Base-by-base conservation (phyloP, 208 protist genomes). In the Crithidia fasciculata region DNA sequence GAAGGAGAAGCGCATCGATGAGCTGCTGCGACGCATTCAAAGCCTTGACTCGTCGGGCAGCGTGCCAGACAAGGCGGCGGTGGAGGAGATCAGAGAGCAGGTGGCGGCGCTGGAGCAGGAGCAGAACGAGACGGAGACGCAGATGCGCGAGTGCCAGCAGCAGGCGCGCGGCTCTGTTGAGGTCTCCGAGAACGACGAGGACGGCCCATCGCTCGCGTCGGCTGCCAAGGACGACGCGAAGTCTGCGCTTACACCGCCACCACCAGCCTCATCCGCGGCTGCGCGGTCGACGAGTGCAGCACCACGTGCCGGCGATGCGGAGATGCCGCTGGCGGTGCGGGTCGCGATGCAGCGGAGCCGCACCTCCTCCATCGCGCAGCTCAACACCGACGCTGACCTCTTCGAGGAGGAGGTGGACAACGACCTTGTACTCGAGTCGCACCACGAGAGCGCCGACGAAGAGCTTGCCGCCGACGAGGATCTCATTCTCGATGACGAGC, bases 71-170 rank as follows among this genome's bases (percentile, higher is more conserved):
- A 80, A 44, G 41, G 71, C 28, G 62, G 80, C 59, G 61, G 62
- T 92, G 37, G 85, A 94, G 36, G 62, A 76, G 49, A 87, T 94
- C 12, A 78, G 81, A 0, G 82, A 87, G 69, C 69, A 87, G 61
- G 85, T 92, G 49, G 85, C 87, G 6, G 76, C 81, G 12, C 77
- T 94, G 45, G 89, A 94, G 76, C 81, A 77, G 49, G 77, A 89
- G 76, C 80, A 89, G 63, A 72, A 85, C 62, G 74, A 43, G 15
- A 63, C 77, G 10, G 73, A 83, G 58, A 71, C 67, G 19, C 71
- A 79, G 40, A 72, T 84, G 40, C 79, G 81, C 40, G 50, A 71
- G 13, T 61, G 67, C 37, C 49, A 63, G 55, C 69, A 79, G 60
- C 67, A 71, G 37, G 47, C 68, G 13, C 49, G 50, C 47, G 40